Base-by-base conservation (phyloP, 2,329 filamentous ascomycete genomes). In the Trichoderma cornu-damae region DNA sequence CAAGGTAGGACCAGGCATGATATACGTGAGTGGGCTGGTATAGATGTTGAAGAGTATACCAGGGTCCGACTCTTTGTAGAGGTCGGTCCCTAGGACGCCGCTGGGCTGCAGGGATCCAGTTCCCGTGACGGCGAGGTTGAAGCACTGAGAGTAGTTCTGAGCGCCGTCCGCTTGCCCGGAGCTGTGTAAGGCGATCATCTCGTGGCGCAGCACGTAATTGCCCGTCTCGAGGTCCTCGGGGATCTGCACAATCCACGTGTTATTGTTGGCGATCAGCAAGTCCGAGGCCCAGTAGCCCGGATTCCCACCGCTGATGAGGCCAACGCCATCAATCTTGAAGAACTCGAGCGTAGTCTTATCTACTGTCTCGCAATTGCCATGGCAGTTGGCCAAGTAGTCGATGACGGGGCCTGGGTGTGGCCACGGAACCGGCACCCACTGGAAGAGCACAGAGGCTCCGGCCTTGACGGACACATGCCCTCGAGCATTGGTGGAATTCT, bases 181-280 rank as follows among this genome's bases (percentile, higher is more conserved):
- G 32, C 70, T 72, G 68, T 82, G 79, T 4, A 82, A 74, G 18
- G 75, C 78, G 56, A 82, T 80, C 60, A 80, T 79, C 65, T 82
- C 79, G 63, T 81, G 77, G 6, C 79, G 77, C 35, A 82, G 72
- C 47, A 82, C 78, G 59, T 82, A 82, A 68, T 80, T 79, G 1
- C 79, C 79, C 5, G 77, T 64, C 1, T 71, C 73, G 32, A 81
- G 72, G 60, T 69, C 69, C 53, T 69, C 65, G 32, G 79, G 79
- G 53, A 82, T 77, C 6, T 73, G 76, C 22, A 80, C 72, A 40
- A 73, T 73, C 75, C 77, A 80, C 57, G 70, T 77, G 68, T 77
- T 76, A 66, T 78, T 80, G 64, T 79, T 77, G 46, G 71, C 66
- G 61, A 78, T 76, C 60, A 84, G 65, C 5, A 77, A 66, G 56